Evolutionary conservation across 495 filamentous ascomycete species (phyloP), one percentile per base, ranked within the genome.

Genomic region (Trichoderma asperelloides): DNA sequence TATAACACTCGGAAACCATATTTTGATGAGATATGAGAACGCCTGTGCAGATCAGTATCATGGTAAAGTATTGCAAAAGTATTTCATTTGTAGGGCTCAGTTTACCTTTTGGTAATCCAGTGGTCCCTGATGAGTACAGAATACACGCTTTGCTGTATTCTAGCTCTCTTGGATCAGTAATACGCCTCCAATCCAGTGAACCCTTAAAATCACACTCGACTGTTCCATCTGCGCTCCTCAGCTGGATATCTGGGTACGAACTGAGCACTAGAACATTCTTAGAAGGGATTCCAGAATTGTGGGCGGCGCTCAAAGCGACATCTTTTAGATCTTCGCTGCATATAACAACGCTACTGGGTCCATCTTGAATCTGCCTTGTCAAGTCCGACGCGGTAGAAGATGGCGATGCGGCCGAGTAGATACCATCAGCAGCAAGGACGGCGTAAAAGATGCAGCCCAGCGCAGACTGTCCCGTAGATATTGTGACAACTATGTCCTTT

Each of bases 121-220:
- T 96, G 3, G 91, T 96, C 9, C 92, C 91, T 37, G 88, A 91
- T 25, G 91, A 94, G 78, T 95, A 96, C 74, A 93, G 89, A 72
- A 96, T 87, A 40, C 89, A 93, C 51, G 74, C 70, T 12, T 68
- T 69, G 64, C 63, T 74, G 47, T 70, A 70, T 18, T 71, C 71
- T 25, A 84, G 74, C 60, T 72, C 68, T 30, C 73, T 62, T 1
- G 69, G 73, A 68, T 80, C 77, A 9, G 79, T 84, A 62, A 85
- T 80, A 47, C 76, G 72, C 27, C 71, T 65, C 81, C 81, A 84
- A n/a, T 75, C 69, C 60, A 82, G 67, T 45, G 68, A 71, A 9
- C 64, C 21, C 21, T 41, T 27, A 28, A 65, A 65, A 28, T 65
- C 43, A 25, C 64, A 65, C n/a, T 27, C 21, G 21, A 33, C 15